phyloP scores from a whole-genome alignment of 2,329 filamentous ascomycete genomes.

The Sporothrix mexicana region DNA sequence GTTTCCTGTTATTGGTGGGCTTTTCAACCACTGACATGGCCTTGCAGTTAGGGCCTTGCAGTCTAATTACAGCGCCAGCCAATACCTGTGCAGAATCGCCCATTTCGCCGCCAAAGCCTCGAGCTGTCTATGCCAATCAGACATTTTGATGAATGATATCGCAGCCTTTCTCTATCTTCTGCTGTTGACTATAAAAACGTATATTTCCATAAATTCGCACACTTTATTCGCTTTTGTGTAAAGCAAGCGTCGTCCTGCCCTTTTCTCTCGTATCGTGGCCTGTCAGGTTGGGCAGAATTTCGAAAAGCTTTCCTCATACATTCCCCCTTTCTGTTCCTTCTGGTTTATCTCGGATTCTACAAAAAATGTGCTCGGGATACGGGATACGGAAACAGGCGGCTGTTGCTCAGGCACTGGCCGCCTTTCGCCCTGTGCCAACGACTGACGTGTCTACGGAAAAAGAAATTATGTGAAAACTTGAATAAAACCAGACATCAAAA shows the following conservation, averaged over 20 bases:
- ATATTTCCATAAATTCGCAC: neutral
- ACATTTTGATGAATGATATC: neutral
- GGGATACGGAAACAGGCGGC: neutral
- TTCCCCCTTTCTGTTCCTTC: neutral
- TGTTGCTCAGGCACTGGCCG: neutral
- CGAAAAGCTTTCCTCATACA: neutral
- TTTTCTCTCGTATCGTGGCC: neutral
- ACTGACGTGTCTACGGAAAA: conserved; percentile 12
- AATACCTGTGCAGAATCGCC: conserved; percentile 21
- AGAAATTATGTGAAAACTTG: neutral
- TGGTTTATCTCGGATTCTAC: too few relatives aligned
- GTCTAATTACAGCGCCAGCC: conserved; percentile 14
- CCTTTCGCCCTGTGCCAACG: neutral
- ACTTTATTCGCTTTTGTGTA: neutral
- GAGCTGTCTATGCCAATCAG: conserved; percentile 21
- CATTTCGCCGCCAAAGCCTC: neutral
- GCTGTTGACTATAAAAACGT: neutral
- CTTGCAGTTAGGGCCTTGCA: conserved; percentile 22
- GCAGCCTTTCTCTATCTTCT: neutral
- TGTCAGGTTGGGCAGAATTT: neutral
- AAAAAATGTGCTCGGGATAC: conserved; percentile 2
- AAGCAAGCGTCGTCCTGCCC: neutral
- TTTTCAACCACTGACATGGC: neutral
- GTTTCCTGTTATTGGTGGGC: conserved; percentile 22
- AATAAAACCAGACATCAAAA: neutral